Evolutionary conservation across 306 rosid species (phyloP), one percentile per base, ranked within the genome.

Genomic region (Carpinus fangiana): DNA sequence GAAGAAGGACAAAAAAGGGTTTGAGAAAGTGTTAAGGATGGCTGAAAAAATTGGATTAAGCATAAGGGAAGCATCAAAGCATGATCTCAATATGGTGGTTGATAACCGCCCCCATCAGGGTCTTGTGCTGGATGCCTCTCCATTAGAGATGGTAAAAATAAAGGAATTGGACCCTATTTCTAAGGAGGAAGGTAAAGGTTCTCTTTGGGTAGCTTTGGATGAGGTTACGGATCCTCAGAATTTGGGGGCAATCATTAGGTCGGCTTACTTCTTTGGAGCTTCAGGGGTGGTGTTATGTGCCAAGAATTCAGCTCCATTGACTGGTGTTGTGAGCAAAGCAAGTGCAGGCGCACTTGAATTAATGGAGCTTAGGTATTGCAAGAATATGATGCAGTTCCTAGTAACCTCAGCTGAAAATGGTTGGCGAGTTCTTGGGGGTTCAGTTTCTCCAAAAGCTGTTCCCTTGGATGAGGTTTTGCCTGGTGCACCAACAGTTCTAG

Each of bases 21-120:
- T 91, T 79, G 98, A 93, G 83, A 95, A 83, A 81, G 91, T 90
- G 74, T 48, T 91, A 51, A 90, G 81, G 83, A 85, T 89, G 74
- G 99, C 96, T 71, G 98, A 93, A 61, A 90, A 86, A 71, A 69
- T 91, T 56, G 91, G 87, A 43, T 26, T 95, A 78, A 85, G 79
- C 31, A 57, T 90, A 79, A 92, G 86, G 87, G 90, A 93, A 81
- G 81, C 84, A 51, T 87, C 96, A 17, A 95, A 95, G 87, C 99
- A 95, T 76, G 97, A 95, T 86, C 88, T 95, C 74, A 95, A 95
- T 82, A 95, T 93, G 99, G 89, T 92, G 62, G 87, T 75, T n/a
- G 99, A 95, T 87, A 95, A 88, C 82, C 92, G 96, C 10, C 99
- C 98, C 12, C 99, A 95, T 86, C 97, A 93, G 75, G 98, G 96